Conservation (phyloP, 2,329 filamentous ascomycete genomes). For the Esteya vermicola region DNA sequence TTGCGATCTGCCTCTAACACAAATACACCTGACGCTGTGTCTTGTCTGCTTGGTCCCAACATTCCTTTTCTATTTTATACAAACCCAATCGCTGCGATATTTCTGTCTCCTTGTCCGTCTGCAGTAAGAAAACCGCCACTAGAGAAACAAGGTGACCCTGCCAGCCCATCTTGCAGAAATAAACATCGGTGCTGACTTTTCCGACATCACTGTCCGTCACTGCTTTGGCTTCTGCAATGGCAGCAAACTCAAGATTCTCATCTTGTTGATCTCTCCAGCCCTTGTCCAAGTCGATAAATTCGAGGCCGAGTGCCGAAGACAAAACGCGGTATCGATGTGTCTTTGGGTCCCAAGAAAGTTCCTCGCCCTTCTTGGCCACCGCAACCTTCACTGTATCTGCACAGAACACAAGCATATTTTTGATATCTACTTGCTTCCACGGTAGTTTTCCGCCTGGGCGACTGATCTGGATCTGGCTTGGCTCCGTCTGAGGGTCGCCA, state of each 20-base stretch:
- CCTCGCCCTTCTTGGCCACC: too few relatives aligned
- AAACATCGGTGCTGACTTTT: neutral
- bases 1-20: too few relatives aligned
- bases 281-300: neutral
- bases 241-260: neutral
- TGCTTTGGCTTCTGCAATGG: neutral
- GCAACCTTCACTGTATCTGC: too few relatives aligned
- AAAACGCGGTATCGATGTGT: too few relatives aligned
- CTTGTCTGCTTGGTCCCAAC: neutral
- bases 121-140: neutral
- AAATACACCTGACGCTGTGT: neutral
- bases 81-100: neutral
- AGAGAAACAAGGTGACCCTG: neutral
- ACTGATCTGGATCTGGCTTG: too few relatives aligned
- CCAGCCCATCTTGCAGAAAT: neutral
- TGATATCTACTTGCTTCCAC: too few relatives aligned
- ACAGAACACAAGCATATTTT: too few relatives aligned
- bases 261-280: neutral
- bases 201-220: neutral
- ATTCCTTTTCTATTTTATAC: neutral
- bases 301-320: neutral
- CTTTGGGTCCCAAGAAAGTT: too few relatives aligned
- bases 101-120: neutral
- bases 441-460: too few relatives aligned
- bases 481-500: too few relatives aligned